Base-by-base conservation (phyloP, 495 filamentous ascomycete genomes). In the Tuber aestivum region DNA sequence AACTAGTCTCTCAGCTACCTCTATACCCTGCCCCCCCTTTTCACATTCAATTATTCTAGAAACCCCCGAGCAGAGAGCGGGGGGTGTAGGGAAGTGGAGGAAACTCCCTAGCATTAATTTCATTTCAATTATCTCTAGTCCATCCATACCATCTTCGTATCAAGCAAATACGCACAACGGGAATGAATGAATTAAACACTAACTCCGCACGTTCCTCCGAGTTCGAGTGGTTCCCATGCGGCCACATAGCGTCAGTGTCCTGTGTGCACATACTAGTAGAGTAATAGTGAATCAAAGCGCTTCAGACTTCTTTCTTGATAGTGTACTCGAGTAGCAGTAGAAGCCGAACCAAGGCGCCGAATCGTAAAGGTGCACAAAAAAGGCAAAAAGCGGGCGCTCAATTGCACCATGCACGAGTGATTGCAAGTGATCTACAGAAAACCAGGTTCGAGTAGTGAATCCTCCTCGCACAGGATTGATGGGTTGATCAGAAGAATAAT, bases 331-430 rank as follows among this genome's bases (percentile, higher is more conserved):
- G n/a, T n/a, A 65, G 8, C 12, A 35, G 56, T 10, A 27, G 23
- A 35, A 5, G 56, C 4, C 27, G n/a, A 27, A 35, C 32, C 56
- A 65, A 65, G 27, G 32, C 18, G 12, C 27, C 10, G 2, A 65
- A 18, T 65, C 27, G 56, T 18, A 65, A 65, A 65, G 3, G 56
- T 65, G 27, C 27, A 65, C 56, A 32, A 27, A 65, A 65, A 65
- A 27, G 56, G 56, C 27, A 65, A 65, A 65, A 61, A 61, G 56
- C 27, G 56, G n/a, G 56, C 56, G 27, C 56, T 65, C 56, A 65
- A 2, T 65, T 32, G 56, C 56, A 65, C 3, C 56, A 35, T 65
- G 56, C 27, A 65, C 56, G 56, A 65, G 56, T 65, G 56, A 65
- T 65, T 65, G 27, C 56, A 65, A 65, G 27, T 65, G 56, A 65